Percentiles rank a stretch among this genome's conserved stretches.
These are phyloP conservation scores for Tulasnella calospora DNA, from an alignment of 768 basidiomycete genomes.

Conservation along the genomic window DNA sequence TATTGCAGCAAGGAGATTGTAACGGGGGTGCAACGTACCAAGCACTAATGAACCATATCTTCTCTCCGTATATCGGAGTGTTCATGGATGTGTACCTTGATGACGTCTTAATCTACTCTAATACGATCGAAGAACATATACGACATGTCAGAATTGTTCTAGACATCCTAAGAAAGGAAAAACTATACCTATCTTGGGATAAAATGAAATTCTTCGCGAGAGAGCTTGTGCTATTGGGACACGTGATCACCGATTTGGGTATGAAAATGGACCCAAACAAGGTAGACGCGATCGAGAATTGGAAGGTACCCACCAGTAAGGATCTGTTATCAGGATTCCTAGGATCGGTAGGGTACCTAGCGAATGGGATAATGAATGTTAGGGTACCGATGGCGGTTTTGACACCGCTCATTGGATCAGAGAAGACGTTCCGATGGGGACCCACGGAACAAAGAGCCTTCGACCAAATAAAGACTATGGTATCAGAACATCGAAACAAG, in stretches of 20 bases:
- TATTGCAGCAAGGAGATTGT: constrained; percentile 29
- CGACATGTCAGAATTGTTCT: constrained; percentile 36
- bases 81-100: constrained; percentile 47
- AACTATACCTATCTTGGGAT: constrained; percentile 35
- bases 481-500: constrained; percentile 26
- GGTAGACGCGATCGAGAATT: constrained; percentile 33
- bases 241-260: constrained; percentile 38
- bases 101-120: constrained; percentile 46
- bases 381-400: constrained; percentile 42
- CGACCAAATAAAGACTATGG: constrained; percentile 34
- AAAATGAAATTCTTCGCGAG: constrained; percentile 36
- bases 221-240: constrained; percentile 38
- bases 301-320: constrained; percentile 35
- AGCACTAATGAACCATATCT: constrained; percentile 36
- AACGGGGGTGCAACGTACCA: constrained; percentile 41
- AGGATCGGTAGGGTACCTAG: constrained; percentile 41
- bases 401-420: constrained; percentile 28
- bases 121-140: constrained; percentile 38
- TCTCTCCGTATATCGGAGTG: constrained; percentile 38
- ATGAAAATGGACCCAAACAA: constrained; percentile 45
- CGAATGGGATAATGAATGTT: constrained; percentile 35
- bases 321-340: constrained; percentile 38
- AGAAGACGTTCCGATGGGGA: constrained; percentile 33
- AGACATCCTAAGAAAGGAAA: constrained; percentile 32
- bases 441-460: constrained; percentile 37